Conservation (phyloP, 169 alveolate species). For the Plasmodium knowlesi region DNA sequence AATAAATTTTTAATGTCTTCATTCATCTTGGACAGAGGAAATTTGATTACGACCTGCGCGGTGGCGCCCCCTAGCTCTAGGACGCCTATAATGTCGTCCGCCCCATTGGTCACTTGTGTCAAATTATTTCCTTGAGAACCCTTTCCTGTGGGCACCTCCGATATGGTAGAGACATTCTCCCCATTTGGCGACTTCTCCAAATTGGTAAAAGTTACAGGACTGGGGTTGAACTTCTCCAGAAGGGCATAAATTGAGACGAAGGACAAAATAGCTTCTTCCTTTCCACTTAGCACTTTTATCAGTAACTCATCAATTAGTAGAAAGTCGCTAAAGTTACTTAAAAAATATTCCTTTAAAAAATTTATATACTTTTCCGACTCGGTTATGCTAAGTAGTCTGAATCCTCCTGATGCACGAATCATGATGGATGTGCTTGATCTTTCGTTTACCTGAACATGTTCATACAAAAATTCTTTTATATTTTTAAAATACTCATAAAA, state of each 20-base stretch:
- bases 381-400: slow-evolving; percentile 51
- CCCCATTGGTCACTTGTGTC: neutral
- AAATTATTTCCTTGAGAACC: neutral
- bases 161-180: neutral
- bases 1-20: slow-evolving; percentile 41
- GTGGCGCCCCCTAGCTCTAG: slow-evolving; percentile 77
- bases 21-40: slow-evolving; percentile 65
- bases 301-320: slow-evolving; percentile 67
- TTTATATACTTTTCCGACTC: slow-evolving; percentile 51
- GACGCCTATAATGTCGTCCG: slow-evolving; percentile 39
- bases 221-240: slow-evolving; percentile 28
- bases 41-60: slow-evolving; percentile 58
- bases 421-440: slow-evolving; percentile 47
- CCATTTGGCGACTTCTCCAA: neutral
- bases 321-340: slow-evolving; percentile 36
- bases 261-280: slow-evolving; percentile 76
- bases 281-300: slow-evolving; percentile 71
- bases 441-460: slow-evolving; percentile 34
- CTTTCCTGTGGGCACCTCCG: neutral
- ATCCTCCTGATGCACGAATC: slow-evolving; percentile 74
- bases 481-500: slow-evolving; percentile 69
- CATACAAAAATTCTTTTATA: slow-evolving; percentile 52
- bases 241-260: slow-evolving; percentile 73
- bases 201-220: slow-evolving; percentile 46
- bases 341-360: slow-evolving; percentile 48